A percentile compares a stretch with the other conserved stretches of the same genome.
These are phyloP conservation scores for Fragaria iinumae DNA, from an alignment of 306 rosid genomes.

Conservation along the genomic window DNA sequence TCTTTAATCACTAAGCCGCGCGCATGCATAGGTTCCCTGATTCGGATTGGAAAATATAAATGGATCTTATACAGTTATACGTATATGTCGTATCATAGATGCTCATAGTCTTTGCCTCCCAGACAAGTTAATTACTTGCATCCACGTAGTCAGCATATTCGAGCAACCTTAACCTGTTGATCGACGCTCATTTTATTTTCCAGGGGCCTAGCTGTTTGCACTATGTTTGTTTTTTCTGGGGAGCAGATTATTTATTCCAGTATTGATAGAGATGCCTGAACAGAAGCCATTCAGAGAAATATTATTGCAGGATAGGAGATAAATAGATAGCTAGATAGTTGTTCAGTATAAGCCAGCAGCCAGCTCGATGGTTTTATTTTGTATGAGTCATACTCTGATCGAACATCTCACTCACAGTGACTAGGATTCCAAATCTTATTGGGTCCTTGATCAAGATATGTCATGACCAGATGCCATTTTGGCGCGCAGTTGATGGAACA, in stretches of 20 bases:
- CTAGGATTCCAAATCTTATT: constrained; percentile 4
- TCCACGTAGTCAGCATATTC: background rate
- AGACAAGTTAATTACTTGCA: background rate
- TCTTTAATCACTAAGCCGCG: background rate
- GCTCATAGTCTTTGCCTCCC: background rate
- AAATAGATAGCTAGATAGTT: background rate
- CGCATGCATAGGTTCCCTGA: background rate
- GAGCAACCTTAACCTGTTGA: background rate
- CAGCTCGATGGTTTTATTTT: background rate
- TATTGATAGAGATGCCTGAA: background rate
- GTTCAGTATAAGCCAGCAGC: background rate
- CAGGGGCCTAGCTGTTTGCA: background rate
- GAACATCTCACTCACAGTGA: constrained; percentile 11
- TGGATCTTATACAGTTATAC: background rate
- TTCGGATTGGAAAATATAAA: background rate
- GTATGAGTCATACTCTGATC: background rate
- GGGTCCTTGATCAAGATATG: background rate
- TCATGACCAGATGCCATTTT: background rate
- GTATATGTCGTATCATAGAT: background rate
- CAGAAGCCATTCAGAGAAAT: background rate
- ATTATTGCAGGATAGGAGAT: background rate
- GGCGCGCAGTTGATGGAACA: background rate
- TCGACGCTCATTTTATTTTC: background rate
- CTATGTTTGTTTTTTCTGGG: background rate
- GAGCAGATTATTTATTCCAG: background rate